phyloP scores from a whole-genome alignment of 768 basidiomycete genomes.

The Suillus decipiens region DNA sequence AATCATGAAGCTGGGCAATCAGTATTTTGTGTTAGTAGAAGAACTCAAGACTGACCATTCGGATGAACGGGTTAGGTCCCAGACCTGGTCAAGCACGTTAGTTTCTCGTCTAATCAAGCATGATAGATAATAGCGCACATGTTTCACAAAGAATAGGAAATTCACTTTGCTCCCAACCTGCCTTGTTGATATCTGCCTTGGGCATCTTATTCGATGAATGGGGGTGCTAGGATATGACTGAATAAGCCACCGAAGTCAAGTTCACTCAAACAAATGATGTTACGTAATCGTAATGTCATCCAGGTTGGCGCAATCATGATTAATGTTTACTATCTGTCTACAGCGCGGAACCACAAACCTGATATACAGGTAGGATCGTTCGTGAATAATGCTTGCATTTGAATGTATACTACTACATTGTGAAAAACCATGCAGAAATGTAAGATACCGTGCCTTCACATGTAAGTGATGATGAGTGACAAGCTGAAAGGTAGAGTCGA shows the following conservation, averaged over 20 bases:
- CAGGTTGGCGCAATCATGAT: neutral
- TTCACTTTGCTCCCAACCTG: conserved; percentile 92
- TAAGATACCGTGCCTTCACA: conserved; percentile 18
- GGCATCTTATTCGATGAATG: conserved; percentile 47
- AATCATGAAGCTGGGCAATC: conserved; percentile 1
- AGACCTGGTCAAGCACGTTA: conserved; percentile 2
- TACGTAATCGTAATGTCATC: conserved; percentile 1
- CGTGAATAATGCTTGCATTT: conserved; percentile 8
- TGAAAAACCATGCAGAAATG: conserved; percentile 5
- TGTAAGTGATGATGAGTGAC: conserved; percentile 63
- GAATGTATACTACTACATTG: conserved; percentile 7
- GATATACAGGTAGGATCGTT: neutral
- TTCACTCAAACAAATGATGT: neutral
- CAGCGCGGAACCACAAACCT: neutral
- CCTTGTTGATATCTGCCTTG: conserved; percentile 93
- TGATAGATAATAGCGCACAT: conserved; percentile 49
- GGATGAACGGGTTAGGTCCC: conserved; percentile 76
- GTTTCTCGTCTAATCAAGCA: neutral
- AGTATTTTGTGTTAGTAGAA: conserved; percentile 8
- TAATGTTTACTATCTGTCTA: neutral
- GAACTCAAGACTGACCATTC: conserved; percentile 67
- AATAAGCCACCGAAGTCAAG: neutral
- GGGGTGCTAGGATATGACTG: neutral
- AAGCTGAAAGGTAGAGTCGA: conserved; percentile 85
- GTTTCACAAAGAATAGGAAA: conserved; percentile 94